Evolutionary conservation across 441 rosid species (phyloP).

Genomic region (Geranium incanum): DNA sequence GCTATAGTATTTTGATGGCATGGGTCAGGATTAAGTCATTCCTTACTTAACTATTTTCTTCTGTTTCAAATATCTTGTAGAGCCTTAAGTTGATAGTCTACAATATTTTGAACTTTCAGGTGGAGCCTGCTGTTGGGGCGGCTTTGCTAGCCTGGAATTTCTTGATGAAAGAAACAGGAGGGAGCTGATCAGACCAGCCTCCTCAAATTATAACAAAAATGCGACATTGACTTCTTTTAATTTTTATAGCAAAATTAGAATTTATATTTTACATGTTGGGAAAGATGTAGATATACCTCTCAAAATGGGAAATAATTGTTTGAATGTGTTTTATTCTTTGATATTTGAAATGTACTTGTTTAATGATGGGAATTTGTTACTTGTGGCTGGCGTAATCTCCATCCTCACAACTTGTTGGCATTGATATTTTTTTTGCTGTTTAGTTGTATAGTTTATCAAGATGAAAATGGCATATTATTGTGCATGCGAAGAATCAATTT

Average conservation of each 20-base stretch:
- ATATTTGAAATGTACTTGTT: not conserved
- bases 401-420: not conserved
- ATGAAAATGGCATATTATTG: no score
- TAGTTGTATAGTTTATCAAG: no score
- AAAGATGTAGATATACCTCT: not conserved
- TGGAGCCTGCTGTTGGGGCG: constrained; percentile 29
- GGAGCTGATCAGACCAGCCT: constrained; percentile 1
- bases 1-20: not conserved
- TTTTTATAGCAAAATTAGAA: not conserved
- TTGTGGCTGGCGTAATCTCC: not conserved
- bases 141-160: constrained; percentile 25
- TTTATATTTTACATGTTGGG: not conserved
- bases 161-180: constrained; percentile 18
- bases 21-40: not conserved
- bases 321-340: not conserved
- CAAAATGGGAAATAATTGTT: not conserved
- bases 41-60: not conserved
- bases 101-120: constrained; percentile 15
- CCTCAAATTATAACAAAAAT: not conserved
- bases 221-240: not conserved
- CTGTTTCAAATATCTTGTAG: not conserved
- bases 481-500: no score
- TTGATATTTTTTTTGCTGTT: no score
- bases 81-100: not conserved
- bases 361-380: not conserved